Conservation (phyloP, 2,329 filamentous ascomycete species). For the Cladosporium sp. region DNA sequence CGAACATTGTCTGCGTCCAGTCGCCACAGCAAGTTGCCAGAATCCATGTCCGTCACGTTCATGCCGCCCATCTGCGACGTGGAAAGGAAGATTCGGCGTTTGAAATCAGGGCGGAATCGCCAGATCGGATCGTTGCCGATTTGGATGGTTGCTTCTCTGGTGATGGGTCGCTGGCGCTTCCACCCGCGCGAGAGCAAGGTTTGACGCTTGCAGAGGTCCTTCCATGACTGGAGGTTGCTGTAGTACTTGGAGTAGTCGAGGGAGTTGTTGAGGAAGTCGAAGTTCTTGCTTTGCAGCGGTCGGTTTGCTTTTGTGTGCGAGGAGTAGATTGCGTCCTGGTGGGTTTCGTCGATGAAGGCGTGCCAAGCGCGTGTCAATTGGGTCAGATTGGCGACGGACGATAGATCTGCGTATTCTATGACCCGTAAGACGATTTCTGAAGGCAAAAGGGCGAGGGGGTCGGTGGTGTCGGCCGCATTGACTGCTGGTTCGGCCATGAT, state of each 20-base stretch:
- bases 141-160: constrained; percentile 43
- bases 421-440: constrained; percentile 45
- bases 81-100: constrained; percentile 48
- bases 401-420: constrained; percentile 40
- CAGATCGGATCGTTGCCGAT: constrained; percentile 45
- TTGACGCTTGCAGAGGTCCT: constrained; percentile 47
- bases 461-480: constrained; percentile 14
- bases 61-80: constrained; percentile 49
- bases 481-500: neutral
- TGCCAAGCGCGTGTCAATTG: constrained; percentile 42
- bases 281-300: constrained; percentile 33
- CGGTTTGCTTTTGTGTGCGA: constrained; percentile 35
- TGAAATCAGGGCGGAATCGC: constrained; percentile 50
- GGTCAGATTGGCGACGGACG: constrained; percentile 40
- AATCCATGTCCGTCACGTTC: constrained; percentile 50
- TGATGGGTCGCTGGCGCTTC: constrained; percentile 36
- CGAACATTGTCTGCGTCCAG: constrained; percentile 35
- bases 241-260: constrained; percentile 38
- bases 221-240: constrained; percentile 42
- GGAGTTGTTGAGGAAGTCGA: constrained; percentile 32
- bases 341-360: constrained; percentile 44
- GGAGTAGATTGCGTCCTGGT: constrained; percentile 46
- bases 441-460: constrained; percentile 36
- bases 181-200: constrained; percentile 44
- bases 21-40: constrained; percentile 43